Percentiles rank a stretch among this genome's conserved stretches.
Evolutionary conservation across 1,284 basidiomycete species (phyloP).

Genomic region (Ceratobasidium sp.): DNA sequence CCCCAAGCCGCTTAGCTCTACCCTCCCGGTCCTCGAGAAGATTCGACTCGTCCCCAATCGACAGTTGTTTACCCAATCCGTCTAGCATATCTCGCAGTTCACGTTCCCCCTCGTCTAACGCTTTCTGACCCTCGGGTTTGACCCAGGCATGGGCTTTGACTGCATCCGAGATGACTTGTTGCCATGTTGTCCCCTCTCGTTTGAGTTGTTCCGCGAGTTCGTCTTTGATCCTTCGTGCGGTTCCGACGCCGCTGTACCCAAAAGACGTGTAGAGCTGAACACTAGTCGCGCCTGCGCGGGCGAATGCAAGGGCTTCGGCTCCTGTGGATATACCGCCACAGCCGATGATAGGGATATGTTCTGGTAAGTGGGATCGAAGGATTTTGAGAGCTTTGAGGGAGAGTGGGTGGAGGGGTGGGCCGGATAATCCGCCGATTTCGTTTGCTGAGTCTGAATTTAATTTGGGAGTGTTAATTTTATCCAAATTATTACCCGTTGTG

Average conservation of each 20-base stretch:
- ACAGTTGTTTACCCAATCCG: conserved; percentile 63
- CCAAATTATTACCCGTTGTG: too few relatives aligned
- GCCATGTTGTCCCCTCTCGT: conserved; percentile 81
- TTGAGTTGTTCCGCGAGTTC: conserved; percentile 77
- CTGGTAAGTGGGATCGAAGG: conserved; percentile 82
- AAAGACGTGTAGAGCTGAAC: conserved; percentile 96
- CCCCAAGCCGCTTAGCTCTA: not conserved
- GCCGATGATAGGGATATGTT: conserved; percentile 88
- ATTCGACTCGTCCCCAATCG: conserved; percentile 30
- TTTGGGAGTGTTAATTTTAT: not conserved
- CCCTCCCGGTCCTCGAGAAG: too few relatives aligned
- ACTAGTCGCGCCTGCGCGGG: conserved; percentile 86
- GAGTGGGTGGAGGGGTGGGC: conserved; percentile 87
- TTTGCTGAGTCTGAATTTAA: conserved; percentile 60
- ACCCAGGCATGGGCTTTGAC: conserved; percentile 68
- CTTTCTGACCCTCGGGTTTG: conserved; percentile 53
- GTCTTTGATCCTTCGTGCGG: conserved; percentile 92
- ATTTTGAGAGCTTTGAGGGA: conserved; percentile 82
- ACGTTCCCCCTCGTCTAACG: conserved; percentile 73
- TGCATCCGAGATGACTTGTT: conserved; percentile 70
- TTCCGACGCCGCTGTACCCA: conserved; percentile 91
- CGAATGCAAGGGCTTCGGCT: conserved; percentile 91
- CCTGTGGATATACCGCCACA: conserved; percentile 93
- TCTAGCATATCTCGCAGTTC: conserved; percentile 72
- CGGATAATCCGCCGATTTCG: conserved; percentile 92